Evolutionary conservation across 169 alveolate genomes (phyloP), one percentile per base, ranked within the genome.

Genomic region (Babesia sp.): DNA sequence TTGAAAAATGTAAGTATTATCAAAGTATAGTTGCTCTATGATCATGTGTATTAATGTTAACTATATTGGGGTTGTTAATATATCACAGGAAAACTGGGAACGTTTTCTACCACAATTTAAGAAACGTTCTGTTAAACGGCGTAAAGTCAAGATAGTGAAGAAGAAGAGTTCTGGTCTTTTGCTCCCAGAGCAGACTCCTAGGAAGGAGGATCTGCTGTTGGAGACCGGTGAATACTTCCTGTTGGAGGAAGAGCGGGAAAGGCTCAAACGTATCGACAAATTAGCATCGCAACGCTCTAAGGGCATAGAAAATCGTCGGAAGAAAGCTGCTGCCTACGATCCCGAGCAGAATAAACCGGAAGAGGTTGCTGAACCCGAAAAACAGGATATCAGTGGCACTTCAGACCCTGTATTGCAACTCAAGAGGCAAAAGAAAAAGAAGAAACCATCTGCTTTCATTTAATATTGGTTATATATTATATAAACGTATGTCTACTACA

Each of bases 21-120:
- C 50, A 12, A 41, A 11, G 50, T 12, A 12, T 41, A 16, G 16
- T 12, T 41, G 16, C 16, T 11, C 50, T 41, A 41, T 11, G 50
- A n/a, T n/a, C n/a, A n/a, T n/a, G n/a, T n/a, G n/a, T n/a, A n/a
- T n/a, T 44, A n/a, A 9, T 18, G 42, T 34, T 4, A 18, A 14
- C 9, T 2, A 1, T 48, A 1, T 29, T 16, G 22, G 26, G 22
- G 4, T 7, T 51, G 18, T 11, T 22, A 28, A 31, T 53, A 81
- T 79, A 97, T 12, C 16, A 28, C 67, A 79, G 87, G 87, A 96
- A 86, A 96, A 93, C 81, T 97, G 99, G 99, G 98, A 95, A 59
- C 90, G 99, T 57, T 97, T 96, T 85, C 85, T 98, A 26, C 99
- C 99, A 11, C 95, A 97, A 71, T 98, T 97, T 90, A 96, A 97